Percentiles rank a stretch among this genome's conserved stretches.
phyloP scores from a whole-genome alignment of 2,329 filamentous ascomycete species.

The Metarhizium guizhouense region DNA sequence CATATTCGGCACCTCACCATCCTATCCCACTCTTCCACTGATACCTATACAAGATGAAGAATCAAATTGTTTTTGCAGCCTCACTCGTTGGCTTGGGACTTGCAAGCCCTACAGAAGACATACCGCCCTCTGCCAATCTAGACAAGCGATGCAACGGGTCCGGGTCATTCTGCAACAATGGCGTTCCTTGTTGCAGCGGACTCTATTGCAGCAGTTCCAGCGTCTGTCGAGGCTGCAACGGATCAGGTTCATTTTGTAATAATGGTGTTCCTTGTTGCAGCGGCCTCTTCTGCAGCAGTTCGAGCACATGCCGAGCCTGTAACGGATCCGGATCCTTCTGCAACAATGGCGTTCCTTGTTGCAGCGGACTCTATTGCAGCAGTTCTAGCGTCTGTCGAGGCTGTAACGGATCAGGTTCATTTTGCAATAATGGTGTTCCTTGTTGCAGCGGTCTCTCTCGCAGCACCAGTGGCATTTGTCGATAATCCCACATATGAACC shows the following conservation, averaged over 20 bases:
- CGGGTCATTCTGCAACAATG: conserved; percentile 8
- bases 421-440: conserved; percentile 7
- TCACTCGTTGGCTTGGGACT: not conserved
- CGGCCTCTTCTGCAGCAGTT: conserved; percentile 4
- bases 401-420: conserved; percentile 5
- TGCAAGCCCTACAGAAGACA: conserved; percentile 1
- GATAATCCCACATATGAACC: not conserved
- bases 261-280: conserved; percentile 6
- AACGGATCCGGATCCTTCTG: conserved; percentile 6
- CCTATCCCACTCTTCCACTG: no score
- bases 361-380: conserved; percentile 5
- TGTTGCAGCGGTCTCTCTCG: conserved; percentile 5
- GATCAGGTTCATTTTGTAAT: conserved; percentile 5
- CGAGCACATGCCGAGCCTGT: conserved; percentile 1
- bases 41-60: not conserved
- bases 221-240: conserved; percentile 3
- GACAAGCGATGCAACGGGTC: conserved; percentile 4
- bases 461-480: not conserved
- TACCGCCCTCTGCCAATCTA: not conserved
- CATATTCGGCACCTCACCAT: no score
- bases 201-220: conserved; percentile 5
- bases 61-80: not conserved
- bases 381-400: not conserved
- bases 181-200: conserved; percentile 6
- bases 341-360: conserved; percentile 7